Conservation (phyloP, 2,329 filamentous ascomycete genomes). For the Alternaria dauci region DNA sequence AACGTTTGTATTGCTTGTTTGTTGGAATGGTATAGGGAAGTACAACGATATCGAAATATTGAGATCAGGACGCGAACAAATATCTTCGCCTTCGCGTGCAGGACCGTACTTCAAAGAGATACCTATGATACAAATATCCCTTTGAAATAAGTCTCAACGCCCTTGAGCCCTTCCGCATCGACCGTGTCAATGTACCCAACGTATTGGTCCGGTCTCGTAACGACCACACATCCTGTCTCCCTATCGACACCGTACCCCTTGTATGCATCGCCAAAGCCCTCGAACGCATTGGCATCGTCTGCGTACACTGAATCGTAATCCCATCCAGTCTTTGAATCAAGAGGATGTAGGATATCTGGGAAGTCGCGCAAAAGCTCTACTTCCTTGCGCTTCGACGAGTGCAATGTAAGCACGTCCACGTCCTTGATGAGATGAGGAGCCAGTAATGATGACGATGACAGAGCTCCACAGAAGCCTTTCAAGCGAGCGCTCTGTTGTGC, state of each 20-base stretch:
- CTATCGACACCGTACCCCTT: conserved; percentile 66
- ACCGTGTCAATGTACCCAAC: conserved; percentile 58
- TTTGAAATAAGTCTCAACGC: conserved; percentile 44
- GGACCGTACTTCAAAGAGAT: not conserved
- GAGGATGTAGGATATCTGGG: conserved; percentile 55
- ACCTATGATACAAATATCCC: conserved; percentile 36
- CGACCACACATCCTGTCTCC: conserved; percentile 65
- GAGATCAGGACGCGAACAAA: not conserved
- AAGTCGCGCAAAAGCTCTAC: conserved; percentile 55
- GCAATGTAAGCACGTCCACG: conserved; percentile 69
- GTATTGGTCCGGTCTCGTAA: conserved; percentile 74
- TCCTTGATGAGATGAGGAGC: conserved; percentile 57
- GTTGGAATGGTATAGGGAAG: not conserved
- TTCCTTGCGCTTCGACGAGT: conserved; percentile 61
- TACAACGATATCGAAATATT: not conserved
- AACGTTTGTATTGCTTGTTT: not conserved
- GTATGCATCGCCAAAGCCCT: conserved; percentile 59
- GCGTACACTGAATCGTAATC: conserved; percentile 57
- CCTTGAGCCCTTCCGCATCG: conserved; percentile 40
- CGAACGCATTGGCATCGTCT: conserved; percentile 56
- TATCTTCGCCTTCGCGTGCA: not conserved
- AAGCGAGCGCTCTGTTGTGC: conserved; percentile 56
- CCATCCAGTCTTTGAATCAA: conserved; percentile 51
- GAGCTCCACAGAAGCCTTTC: conserved; percentile 57
- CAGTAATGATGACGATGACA: conserved; percentile 55